Conservation (phyloP, 2,329 filamentous ascomycete species). For the Alternaria sp. region DNA sequence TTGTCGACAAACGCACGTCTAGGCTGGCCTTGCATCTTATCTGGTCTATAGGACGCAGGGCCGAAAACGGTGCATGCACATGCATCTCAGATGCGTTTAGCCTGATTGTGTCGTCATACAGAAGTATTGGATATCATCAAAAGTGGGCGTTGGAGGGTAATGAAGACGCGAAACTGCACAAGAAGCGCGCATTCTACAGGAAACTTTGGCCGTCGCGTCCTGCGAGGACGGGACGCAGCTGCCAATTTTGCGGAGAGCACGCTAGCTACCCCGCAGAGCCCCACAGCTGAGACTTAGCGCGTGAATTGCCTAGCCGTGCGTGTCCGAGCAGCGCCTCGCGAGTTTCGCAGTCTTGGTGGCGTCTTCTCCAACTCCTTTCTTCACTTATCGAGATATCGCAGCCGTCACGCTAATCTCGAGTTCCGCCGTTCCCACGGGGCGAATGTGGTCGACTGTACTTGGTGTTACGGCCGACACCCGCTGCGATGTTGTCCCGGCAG, state of each 20-base stretch:
- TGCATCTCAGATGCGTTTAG: conserved; percentile 1
- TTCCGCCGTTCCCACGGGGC: conserved; percentile 13
- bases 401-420: conserved; percentile 24
- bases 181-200: background rate
- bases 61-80: background rate
- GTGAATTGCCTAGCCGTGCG: background rate
- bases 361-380: conserved; percentile 20
- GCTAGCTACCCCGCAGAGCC: conserved; percentile 11
- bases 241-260: background rate
- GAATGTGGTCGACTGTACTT: background rate
- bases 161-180: background rate
- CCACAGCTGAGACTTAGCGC: conserved; percentile 4
- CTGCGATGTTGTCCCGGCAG: background rate
- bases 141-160: background rate
- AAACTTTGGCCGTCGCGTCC: background rate
- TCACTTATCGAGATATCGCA: conserved; percentile 24
- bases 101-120: background rate
- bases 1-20: background rate
- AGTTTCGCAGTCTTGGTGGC: background rate
- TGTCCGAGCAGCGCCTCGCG: background rate
- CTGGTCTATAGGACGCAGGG: conserved; percentile 4
- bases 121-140: background rate
- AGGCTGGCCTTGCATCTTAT: conserved; percentile 1
- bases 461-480: background rate
- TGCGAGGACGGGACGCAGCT: background rate